A percentile compares a stretch with the other conserved stretches of the same genome.
phyloP scores from a whole-genome alignment of 2,329 filamentous ascomycete species.

The Cryphonectria japonica region DNA sequence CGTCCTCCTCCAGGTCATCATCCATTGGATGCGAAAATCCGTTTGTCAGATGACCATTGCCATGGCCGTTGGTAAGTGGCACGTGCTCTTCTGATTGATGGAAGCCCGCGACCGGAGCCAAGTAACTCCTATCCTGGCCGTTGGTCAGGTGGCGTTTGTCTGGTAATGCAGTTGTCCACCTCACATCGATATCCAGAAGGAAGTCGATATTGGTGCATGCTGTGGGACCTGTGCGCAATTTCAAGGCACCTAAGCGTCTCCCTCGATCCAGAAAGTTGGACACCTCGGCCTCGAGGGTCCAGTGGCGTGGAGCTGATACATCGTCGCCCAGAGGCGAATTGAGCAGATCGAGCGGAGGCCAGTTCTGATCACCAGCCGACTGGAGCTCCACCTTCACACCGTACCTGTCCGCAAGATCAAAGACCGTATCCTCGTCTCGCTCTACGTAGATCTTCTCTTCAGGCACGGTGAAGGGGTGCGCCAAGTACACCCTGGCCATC shows the following conservation, averaged over 20 bases:
- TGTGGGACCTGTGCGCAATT: conserved; percentile 42
- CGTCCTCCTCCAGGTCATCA: conserved; percentile 50
- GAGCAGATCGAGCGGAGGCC: conserved; percentile 55
- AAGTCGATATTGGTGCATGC: conserved; percentile 45
- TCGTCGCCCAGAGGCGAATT: conserved; percentile 35
- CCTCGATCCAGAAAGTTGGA: conserved; percentile 46
- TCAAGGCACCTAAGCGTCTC: conserved; percentile 38
- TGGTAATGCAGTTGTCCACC: conserved; percentile 49
- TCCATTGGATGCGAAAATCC: conserved; percentile 31
- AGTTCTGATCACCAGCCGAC: conserved; percentile 51
- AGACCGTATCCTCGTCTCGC: conserved; percentile 50
- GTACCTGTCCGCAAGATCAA: conserved; percentile 55
- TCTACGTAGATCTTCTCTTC: conserved; percentile 56
- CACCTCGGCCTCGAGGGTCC: conserved; percentile 48
- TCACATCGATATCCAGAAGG: conserved; percentile 53
- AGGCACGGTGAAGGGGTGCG: conserved; percentile 55
- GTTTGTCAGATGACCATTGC: conserved; percentile 32
- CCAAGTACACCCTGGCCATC: conserved; percentile 53
- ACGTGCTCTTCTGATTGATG: conserved; percentile 42
- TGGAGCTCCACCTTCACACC: conserved; percentile 56
- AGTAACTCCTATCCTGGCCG: conserved; percentile 46
- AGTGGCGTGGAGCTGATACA: conserved; percentile 36
- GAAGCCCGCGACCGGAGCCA: conserved; percentile 49
- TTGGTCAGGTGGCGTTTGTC: conserved; percentile 36
- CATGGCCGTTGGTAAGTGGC: conserved; percentile 39